Conservation (phyloP, 2,329 filamentous ascomycete species). For the Ceratocystis lukuohia region DNA sequence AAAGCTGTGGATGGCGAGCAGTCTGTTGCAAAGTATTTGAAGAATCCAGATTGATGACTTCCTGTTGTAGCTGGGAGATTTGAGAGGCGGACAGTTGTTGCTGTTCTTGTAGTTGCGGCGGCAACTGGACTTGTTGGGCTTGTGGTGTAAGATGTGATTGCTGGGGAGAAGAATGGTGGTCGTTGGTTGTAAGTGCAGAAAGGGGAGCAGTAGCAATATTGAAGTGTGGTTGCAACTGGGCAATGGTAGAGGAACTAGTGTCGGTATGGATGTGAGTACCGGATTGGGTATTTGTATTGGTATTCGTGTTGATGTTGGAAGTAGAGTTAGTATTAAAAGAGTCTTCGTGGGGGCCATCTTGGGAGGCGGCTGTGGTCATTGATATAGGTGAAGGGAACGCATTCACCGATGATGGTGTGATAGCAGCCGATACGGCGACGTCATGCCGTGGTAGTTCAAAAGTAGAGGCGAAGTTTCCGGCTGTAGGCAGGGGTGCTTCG, state of each 20-base stretch:
- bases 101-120: background rate
- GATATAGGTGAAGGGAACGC: conserved; percentile 19
- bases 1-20: background rate
- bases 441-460: conserved; percentile 14
- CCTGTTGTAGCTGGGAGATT: background rate
- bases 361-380: conserved; percentile 13
- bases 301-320: no score
- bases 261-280: no score
- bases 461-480: conserved; percentile 1
- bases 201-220: background rate
- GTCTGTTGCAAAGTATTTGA: background rate
- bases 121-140: background rate
- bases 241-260: background rate
- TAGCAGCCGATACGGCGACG: conserved; percentile 11
- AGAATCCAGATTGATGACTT: conserved; percentile 12
- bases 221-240: conserved; percentile 13
- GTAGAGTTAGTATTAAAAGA: background rate
- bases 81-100: conserved; percentile 2
- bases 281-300: no score
- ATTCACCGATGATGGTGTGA: conserved; percentile 3
- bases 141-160: background rate
- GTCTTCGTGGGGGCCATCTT: conserved; percentile 3
- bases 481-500: conserved; percentile 6
- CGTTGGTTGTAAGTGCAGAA: background rate
- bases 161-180: background rate